Evolutionary conservation across 371 early-diverging fungal genomes (phyloP).

Genomic region (Massospora cicadina): DNA sequence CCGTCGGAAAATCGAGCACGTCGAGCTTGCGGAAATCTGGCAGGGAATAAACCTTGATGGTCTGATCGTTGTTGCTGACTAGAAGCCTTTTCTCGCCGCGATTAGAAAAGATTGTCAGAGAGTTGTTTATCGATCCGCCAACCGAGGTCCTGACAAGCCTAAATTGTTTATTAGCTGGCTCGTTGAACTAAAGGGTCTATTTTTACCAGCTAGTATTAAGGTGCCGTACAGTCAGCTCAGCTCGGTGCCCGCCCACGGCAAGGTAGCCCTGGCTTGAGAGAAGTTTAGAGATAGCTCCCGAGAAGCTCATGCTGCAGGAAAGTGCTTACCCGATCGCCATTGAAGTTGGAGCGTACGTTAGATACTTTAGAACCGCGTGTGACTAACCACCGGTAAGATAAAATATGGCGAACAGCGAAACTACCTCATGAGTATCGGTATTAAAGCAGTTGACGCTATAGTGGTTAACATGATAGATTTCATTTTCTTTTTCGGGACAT

Average conservation of each 20-base stretch:
- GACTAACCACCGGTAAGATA: slow-evolving; percentile 14
- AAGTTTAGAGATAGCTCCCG: too few relatives aligned
- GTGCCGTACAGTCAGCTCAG: slow-evolving; percentile 65
- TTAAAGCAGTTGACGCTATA: slow-evolving; percentile 40
- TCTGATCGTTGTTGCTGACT: slow-evolving; percentile 87
- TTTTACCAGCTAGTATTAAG: slow-evolving; percentile 42
- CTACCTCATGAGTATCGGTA: slow-evolving; percentile 23
- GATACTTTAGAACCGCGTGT: slow-evolving; percentile 33
- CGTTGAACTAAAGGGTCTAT: slow-evolving; percentile 2
- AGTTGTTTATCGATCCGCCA: slow-evolving; percentile 81
- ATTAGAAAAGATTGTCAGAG: slow-evolving; percentile 53
- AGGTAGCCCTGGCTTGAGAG: slow-evolving; percentile 45
- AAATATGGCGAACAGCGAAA: not conserved
- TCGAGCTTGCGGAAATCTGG: slow-evolving; percentile 47
- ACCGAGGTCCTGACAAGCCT: slow-evolving; percentile 56
- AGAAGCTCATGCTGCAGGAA: too few relatives aligned
- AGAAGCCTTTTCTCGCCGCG: slow-evolving; percentile 43
- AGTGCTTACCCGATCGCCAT: slow-evolving; percentile 39
- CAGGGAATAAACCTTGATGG: slow-evolving; percentile 66
- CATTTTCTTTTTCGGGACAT: slow-evolving; percentile 33
- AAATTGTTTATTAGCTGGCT: not conserved
- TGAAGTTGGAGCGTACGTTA: slow-evolving; percentile 65
- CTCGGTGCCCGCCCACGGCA: slow-evolving; percentile 79
- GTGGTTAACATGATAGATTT: slow-evolving; percentile 38
- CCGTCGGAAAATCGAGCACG: slow-evolving; percentile 54